Percentiles rank a stretch among this genome's conserved stretches.
phyloP scores from a whole-genome alignment of 1,284 basidiomycete species.

The Irpex lacteus region DNA sequence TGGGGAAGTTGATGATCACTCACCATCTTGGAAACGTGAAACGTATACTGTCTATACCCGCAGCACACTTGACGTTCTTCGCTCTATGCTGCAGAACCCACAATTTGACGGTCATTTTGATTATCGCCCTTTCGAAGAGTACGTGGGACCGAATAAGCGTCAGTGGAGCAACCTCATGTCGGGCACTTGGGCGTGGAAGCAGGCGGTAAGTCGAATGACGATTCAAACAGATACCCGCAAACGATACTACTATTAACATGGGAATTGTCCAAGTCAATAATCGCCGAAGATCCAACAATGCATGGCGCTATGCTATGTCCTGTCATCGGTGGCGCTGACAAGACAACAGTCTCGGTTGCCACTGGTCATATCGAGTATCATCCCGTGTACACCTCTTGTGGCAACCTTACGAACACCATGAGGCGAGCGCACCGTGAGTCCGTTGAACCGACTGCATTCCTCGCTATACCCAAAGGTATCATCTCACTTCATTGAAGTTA shows the following conservation, averaged over 20 bases:
- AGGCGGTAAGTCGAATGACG: too few species aligned
- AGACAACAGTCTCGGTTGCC: not conserved
- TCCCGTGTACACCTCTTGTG: not conserved
- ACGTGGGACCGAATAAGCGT: not conserved
- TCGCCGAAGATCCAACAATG: not conserved
- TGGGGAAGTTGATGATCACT: not conserved
- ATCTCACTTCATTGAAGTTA: too few species aligned
- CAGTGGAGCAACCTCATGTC: not conserved
- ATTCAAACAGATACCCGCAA: too few species aligned
- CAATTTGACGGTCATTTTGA: not conserved
- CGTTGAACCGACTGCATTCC: not conserved
- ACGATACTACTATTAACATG: too few species aligned
- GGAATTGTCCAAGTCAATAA: too few species aligned
- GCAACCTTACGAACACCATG: not conserved
- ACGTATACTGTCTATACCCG: not conserved
- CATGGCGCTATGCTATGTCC: not conserved
- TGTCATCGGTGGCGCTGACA: not conserved
- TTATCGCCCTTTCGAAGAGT: not conserved
- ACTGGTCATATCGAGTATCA: not conserved
- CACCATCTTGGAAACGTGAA: not conserved
- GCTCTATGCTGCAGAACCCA: not conserved
- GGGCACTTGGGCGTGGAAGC: not conserved
- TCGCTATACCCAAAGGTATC: not conserved
- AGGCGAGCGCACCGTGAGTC: not conserved
- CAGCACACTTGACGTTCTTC: not conserved